Conservation (phyloP, 306 rosid species). For the Ammopiptanthus mongolicus region DNA sequence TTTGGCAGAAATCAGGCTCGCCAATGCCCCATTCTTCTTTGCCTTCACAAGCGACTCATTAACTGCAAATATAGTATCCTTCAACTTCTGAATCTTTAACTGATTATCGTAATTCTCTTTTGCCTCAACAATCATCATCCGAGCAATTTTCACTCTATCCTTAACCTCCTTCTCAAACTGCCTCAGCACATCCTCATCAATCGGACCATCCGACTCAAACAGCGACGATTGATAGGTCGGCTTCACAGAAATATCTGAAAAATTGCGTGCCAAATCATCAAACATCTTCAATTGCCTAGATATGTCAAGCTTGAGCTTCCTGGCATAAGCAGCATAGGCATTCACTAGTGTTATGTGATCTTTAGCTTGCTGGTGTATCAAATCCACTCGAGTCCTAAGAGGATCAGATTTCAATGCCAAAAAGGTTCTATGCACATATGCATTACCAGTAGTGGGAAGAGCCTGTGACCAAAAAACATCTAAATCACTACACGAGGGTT, state of each 20-base stretch:
- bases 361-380: slow-evolving; percentile 87
- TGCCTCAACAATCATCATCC: slow-evolving; percentile 74
- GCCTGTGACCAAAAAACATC: slow-evolving; percentile 42
- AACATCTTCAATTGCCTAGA: slow-evolving; percentile 82
- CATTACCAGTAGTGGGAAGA: slow-evolving; percentile 79
- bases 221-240: slow-evolving; percentile 52
- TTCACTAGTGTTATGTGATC: slow-evolving; percentile 91
- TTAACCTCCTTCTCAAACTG: slow-evolving; percentile 99
- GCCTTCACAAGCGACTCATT: slow-evolving; percentile 89
- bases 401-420: slow-evolving; percentile 95
- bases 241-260: slow-evolving; percentile 59
- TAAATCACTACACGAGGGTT: slow-evolving; percentile 10
- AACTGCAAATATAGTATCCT: slow-evolving; percentile 90
- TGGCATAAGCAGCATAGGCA: slow-evolving; percentile 95
- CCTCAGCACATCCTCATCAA: slow-evolving; percentile 83
- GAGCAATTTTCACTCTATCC: slow-evolving; percentile 81
- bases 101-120: slow-evolving; percentile 95
- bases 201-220: slow-evolving; percentile 72
- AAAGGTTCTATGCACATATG: slow-evolving; percentile 79
- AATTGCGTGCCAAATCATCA: slow-evolving; percentile 74
- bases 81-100: slow-evolving; percentile 95
- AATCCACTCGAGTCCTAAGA: slow-evolving; percentile 73
- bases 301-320: slow-evolving; percentile 98
- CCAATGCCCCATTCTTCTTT: slow-evolving; percentile 86
- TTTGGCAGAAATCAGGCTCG: slow-evolving; percentile 85